Percentiles rank a stretch among this genome's conserved stretches.
phyloP scores from a whole-genome alignment of 208 protist genomes.

The Kentomonas sorsogonicus region DNA sequence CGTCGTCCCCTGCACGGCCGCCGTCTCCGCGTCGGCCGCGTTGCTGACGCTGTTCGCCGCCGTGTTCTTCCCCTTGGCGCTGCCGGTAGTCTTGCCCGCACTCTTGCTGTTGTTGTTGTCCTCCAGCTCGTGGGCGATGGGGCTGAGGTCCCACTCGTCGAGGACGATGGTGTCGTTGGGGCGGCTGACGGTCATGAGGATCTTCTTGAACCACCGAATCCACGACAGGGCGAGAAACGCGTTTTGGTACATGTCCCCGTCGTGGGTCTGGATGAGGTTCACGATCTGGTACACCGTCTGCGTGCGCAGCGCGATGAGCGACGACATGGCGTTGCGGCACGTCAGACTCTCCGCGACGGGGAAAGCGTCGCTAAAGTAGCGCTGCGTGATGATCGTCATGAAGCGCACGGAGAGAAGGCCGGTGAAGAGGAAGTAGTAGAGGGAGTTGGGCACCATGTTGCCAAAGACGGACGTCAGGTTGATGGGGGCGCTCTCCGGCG shows the following conservation, averaged over 20 bases:
- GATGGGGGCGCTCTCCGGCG: slow-evolving; percentile 46
- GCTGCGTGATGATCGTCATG: slow-evolving; percentile 79
- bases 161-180: slow-evolving; percentile 52
- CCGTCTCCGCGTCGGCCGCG: background rate
- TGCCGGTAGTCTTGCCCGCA: too few relatives aligned
- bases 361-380: slow-evolving; percentile 77
- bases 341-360: slow-evolving; percentile 70
- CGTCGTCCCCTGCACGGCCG: background rate
- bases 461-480: slow-evolving; percentile 77
- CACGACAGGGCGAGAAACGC: slow-evolving; percentile 58
- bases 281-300: slow-evolving; percentile 76
- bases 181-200: slow-evolving; percentile 38
- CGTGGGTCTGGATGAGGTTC: slow-evolving; percentile 37
- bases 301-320: slow-evolving; percentile 57
- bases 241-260: slow-evolving; percentile 23
- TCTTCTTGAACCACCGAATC: slow-evolving; percentile 75
- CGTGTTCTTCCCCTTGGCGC: too few relatives aligned
- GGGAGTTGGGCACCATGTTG: slow-evolving; percentile 60
- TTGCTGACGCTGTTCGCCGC: too few relatives aligned
- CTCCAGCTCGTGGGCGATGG: slow-evolving; percentile 33
- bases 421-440: slow-evolving; percentile 82
- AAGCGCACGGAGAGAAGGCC: slow-evolving; percentile 75
- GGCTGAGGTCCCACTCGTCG: slow-evolving; percentile 70
- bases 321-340: slow-evolving; percentile 54
- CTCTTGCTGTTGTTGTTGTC: slow-evolving; percentile 53